Percentiles rank a stretch among this genome's conserved stretches.
Evolutionary conservation across 345 rosid species (phyloP).

Genomic region (Microcos paniculata): DNA sequence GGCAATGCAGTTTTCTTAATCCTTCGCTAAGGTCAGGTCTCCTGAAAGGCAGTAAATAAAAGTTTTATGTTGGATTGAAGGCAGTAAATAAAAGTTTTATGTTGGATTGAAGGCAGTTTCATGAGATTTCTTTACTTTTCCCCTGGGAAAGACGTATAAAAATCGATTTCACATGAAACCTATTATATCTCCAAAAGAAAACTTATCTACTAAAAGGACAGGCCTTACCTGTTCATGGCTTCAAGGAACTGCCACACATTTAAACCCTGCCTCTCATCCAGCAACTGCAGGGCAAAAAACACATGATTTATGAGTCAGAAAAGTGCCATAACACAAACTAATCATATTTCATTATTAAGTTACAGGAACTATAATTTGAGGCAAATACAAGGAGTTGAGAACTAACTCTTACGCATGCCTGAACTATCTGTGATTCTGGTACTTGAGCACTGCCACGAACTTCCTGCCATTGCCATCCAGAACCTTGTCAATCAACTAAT

Average conservation of each 20-base stretch:
- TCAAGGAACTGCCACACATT: constrained; percentile 84
- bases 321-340: constrained; percentile 3
- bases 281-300: constrained; percentile 49
- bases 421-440: constrained; percentile 78
- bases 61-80: background rate
- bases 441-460: constrained; percentile 77
- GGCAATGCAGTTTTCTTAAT: constrained; percentile 69
- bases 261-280: constrained; percentile 77
- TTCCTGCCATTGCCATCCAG: constrained; percentile 52
- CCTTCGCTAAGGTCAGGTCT: constrained; percentile 84
- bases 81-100: background rate
- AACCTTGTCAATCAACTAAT: constrained; percentile 23
- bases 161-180: background rate
- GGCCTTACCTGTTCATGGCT: constrained; percentile 73
- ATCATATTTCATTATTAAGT: background rate
- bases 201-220: constrained; percentile 9
- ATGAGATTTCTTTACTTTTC: background rate
- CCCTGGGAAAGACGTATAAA: background rate
- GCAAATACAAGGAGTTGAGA: constrained; percentile 1
- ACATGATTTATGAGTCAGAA: constrained; percentile 5
- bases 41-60: constrained; percentile 41
- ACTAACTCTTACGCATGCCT: constrained; percentile 83
- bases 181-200: background rate
- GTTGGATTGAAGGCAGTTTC: constrained; percentile 9
- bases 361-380: background rate